phyloP scores from a whole-genome alignment of 2,329 filamentous ascomycete genomes.

The Hymenoscyphus fraxineus region DNA sequence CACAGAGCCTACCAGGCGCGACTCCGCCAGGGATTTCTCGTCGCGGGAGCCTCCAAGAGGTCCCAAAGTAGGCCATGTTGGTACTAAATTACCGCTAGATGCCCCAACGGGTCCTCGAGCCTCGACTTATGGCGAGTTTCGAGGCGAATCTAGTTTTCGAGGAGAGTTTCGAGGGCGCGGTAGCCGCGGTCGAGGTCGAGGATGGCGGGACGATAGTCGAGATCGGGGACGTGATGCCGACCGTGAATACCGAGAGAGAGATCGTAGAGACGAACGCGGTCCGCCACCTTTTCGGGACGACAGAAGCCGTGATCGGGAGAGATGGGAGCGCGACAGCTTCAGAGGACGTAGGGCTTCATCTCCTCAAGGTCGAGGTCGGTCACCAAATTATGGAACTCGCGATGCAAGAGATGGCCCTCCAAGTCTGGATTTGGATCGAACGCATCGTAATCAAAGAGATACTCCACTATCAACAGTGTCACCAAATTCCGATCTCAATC shows the following conservation, averaged over 20 bases:
- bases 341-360: conserved; percentile 60
- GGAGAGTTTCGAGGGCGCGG: conserved; percentile 48
- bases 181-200: conserved; percentile 52
- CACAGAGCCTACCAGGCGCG: conserved; percentile 42
- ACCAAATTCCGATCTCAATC: conserved; percentile 61
- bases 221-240: conserved; percentile 48
- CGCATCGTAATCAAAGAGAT: conserved; percentile 66
- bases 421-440: conserved; percentile 63
- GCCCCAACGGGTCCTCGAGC: conserved; percentile 64
- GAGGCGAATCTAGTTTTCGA: conserved; percentile 51
- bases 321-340: conserved; percentile 48
- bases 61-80: conserved; percentile 57
- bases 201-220: conserved; percentile 57
- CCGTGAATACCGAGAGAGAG: conserved; percentile 47
- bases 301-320: conserved; percentile 50
- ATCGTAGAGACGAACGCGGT: conserved; percentile 48
- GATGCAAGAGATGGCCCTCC: conserved; percentile 51
- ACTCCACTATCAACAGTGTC: conserved; percentile 70
- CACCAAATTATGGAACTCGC: conserved; percentile 59
- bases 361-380: conserved; percentile 56
- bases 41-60: conserved; percentile 74
- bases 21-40: conserved; percentile 36
- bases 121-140: conserved; percentile 63
- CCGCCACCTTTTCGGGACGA: conserved; percentile 53
- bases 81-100: conserved; percentile 33